Evolutionary conservation across 768 basidiomycete genomes (phyloP), one percentile per base, ranked within the genome.

Genomic region (Leccinum uliginosum): DNA sequence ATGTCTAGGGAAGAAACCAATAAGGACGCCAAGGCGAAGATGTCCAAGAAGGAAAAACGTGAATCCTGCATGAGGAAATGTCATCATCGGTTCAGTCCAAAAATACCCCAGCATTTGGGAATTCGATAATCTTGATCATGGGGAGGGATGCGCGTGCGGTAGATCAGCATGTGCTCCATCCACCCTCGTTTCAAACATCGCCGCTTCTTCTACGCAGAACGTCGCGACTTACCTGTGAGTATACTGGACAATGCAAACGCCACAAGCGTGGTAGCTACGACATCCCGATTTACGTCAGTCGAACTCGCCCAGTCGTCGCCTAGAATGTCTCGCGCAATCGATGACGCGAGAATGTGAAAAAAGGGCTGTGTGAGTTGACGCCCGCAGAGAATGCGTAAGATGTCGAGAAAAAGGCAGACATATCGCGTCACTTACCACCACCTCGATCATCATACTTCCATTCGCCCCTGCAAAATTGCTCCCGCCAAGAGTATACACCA

Each of bases 391-490:
- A 43, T 12, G 19, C 19, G 40, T 43, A 19, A 43, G 40, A 43
- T 43, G 40, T 11, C 35, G 9, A 19, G 49, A 55, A 54, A 50
- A 26, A 43, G 19, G 40, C 40, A 21, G 11, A 43, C 11, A 19
- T 19, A 12, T 43, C 40, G 19, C 35, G 51, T 51, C 50, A 81
- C 87, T 45, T 69, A 93, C 90, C 62, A 98, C 94, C 11, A 95
- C 92, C 73, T 98, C 96, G 59, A 99, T 98, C 93, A 98, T 97
- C 93, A 95, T 93, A 60, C 90, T 93, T 6, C 91, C 92, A 72
- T 93, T 94, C 2, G 88, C 93, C 50, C 91, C 91, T 9, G 85
- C 85, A 70, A 99, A 97, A 23, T 85, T 86, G 62, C 89, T 93
- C 4, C 91, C 96, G 5, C 93, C 95, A 9, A 86, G 71, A 1